A percentile compares a stretch with the other conserved stretches of the same genome.
Conservation (phyloP, 306 rosid genomes). For the Leucaena leucocephala region DNA sequence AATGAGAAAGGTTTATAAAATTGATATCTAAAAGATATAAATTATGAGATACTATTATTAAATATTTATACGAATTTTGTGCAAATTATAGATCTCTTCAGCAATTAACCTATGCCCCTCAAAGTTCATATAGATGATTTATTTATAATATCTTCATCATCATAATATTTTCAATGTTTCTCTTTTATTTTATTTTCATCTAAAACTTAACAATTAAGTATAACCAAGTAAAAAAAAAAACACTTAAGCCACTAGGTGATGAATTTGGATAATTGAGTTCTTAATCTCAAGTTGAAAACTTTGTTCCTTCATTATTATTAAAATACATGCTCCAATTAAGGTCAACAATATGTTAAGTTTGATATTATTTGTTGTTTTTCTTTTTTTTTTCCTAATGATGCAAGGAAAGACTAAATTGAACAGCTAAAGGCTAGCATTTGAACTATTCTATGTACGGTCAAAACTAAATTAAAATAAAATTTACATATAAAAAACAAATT, state of each 20-base stretch:
- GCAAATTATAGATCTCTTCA: too few relatives aligned
- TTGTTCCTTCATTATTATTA: not conserved
- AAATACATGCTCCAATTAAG: not conserved
- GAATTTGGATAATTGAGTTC: not conserved
- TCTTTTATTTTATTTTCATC: not conserved
- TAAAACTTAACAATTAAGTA: not conserved
- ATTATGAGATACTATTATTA: not conserved
- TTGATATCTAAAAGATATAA: not conserved
- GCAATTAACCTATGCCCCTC: not conserved
- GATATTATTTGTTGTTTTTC: not conserved
- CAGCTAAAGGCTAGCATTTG: not conserved
- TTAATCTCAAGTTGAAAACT: not conserved
- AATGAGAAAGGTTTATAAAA: not conserved
- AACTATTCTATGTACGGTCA: not conserved
- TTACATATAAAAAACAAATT: not conserved
- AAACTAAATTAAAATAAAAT: not conserved
- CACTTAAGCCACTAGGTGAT: not conserved
- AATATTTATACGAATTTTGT: too few relatives aligned
- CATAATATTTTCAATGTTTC: not conserved
- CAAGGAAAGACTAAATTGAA: not conserved
- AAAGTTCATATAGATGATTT: not conserved
- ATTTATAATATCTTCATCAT: not conserved
- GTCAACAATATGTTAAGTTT: not conserved
- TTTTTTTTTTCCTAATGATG: not conserved
- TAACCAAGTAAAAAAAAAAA: not conserved